phyloP scores from a whole-genome alignment of 306 rosid genomes.

The Prosopis cineraria region DNA sequence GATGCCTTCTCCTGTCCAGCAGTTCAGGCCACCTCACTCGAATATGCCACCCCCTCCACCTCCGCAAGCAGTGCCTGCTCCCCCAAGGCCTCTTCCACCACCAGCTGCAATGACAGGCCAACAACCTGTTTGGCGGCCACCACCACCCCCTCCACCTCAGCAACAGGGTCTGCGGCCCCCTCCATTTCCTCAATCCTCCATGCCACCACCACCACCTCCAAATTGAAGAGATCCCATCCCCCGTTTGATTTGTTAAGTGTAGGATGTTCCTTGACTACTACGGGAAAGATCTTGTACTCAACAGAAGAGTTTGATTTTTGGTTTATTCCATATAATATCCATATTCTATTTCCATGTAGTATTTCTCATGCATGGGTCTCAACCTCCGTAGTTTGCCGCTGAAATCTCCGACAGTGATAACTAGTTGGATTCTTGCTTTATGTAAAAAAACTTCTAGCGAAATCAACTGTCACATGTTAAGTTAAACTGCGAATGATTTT shows the following conservation, averaged over 20 bases:
- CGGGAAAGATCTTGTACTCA: slow-evolving; percentile 1
- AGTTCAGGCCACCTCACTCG: slow-evolving; percentile 79
- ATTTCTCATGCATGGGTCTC: background rate
- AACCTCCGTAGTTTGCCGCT: background rate
- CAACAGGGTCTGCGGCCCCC: slow-evolving; percentile 64
- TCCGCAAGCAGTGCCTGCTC: slow-evolving; percentile 52
- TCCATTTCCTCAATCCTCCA: slow-evolving; percentile 55
- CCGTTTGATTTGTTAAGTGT: slow-evolving; percentile 8
- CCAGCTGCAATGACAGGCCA: slow-evolving; percentile 84
- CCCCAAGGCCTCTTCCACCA: slow-evolving; percentile 85
- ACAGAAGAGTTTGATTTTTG: background rate
- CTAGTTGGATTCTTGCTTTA: background rate
- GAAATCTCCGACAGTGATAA: background rate
- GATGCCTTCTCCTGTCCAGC: slow-evolving; percentile 83
- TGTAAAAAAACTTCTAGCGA: background rate
- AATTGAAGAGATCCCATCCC: slow-evolving; percentile 39
- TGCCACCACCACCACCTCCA: slow-evolving; percentile 64
- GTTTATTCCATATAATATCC: background rate
- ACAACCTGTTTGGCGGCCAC: slow-evolving; percentile 79
- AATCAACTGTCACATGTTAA: background rate
- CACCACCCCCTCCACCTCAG: slow-evolving; percentile 65
- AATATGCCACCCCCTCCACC: slow-evolving; percentile 87
- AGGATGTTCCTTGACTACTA: slow-evolving; percentile 31
- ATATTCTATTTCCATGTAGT: no score
- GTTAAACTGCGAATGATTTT: no score